Conservation (phyloP, 2,329 filamentous ascomycete species). For the Thelonectria blattea region DNA sequence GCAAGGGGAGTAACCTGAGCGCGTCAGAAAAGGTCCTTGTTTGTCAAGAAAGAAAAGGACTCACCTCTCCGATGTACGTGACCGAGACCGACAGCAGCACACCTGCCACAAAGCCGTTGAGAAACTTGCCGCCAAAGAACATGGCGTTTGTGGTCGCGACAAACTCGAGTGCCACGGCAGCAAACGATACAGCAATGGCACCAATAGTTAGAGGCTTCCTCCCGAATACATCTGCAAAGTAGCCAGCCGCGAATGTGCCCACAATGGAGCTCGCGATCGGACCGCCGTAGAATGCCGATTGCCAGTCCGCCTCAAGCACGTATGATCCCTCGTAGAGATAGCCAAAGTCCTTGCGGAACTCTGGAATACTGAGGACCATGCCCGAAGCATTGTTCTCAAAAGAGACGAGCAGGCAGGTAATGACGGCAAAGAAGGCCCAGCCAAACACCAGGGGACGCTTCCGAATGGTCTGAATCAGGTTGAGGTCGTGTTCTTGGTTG, state of each 20-base stretch:
- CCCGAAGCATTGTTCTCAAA: constrained; percentile 20
- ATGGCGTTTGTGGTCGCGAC: constrained; percentile 47
- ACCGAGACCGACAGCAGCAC: constrained; percentile 36
- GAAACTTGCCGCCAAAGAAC: constrained; percentile 50
- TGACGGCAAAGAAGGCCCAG: constrained; percentile 21
- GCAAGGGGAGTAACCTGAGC: constrained; percentile 37
- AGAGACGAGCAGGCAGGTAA: constrained; percentile 22
- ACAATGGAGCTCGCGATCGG: constrained; percentile 18
- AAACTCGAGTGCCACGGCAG: constrained; percentile 43
- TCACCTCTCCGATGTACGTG: constrained; percentile 42
- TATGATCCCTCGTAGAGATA: constrained; percentile 17
- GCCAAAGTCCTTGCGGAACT: constrained; percentile 31
- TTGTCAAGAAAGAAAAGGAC: background rate
- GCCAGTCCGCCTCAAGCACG: constrained; percentile 18
- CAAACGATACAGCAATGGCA: constrained; percentile 23
- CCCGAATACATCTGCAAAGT: constrained; percentile 15
- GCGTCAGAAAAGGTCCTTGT: background rate
- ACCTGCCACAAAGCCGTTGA: constrained; percentile 48
- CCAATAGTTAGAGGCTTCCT: constrained; percentile 13
- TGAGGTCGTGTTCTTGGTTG: constrained; percentile 21
- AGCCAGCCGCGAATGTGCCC: constrained; percentile 13
- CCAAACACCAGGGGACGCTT: constrained; percentile 16
- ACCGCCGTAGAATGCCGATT: constrained; percentile 18
- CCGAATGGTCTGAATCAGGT: constrained; percentile 15
- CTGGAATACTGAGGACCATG: constrained; percentile 19